Conservation (phyloP, 345 rosid genomes). For the Euphorbia lathyris region DNA sequence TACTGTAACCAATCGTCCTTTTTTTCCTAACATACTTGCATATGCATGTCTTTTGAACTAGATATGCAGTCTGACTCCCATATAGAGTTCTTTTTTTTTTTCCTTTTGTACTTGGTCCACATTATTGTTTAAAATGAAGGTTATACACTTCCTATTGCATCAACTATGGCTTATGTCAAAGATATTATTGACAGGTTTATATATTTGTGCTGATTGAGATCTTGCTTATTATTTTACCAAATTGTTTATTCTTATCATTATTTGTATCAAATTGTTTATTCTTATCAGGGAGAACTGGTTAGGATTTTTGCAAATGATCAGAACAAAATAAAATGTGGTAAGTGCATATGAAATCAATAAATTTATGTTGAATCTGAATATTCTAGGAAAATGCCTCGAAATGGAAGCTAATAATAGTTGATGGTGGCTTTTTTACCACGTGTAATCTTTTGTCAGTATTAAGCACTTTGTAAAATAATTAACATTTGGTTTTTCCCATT, state of each 20-base stretch:
- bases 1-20: not conserved
- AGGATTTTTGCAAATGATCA: constrained; percentile 85
- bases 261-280: constrained; percentile 27
- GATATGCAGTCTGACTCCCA: not conserved
- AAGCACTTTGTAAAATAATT: not conserved
- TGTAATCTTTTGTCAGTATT: not conserved
- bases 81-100: not conserved
- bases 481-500: not conserved
- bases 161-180: not conserved
- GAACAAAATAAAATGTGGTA: constrained; percentile 91
- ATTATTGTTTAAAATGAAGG: not conserved
- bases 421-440: not conserved
- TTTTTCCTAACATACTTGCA: not conserved
- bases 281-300: constrained; percentile 81
- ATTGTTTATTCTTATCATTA: constrained; percentile 34
- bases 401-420: not conserved
- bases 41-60: not conserved
- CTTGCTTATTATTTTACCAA: constrained; percentile 4
- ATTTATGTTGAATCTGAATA: constrained; percentile 6
- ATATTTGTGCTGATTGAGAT: constrained; percentile 1
- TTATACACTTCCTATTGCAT: not conserved
- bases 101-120: not conserved
- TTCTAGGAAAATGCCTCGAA: not conserved
- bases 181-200: not conserved
- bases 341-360: constrained; percentile 26